Evolutionary conservation across 192 early-diverging fungal genomes (phyloP).

Genomic region (Backusella tuberculispora): DNA sequence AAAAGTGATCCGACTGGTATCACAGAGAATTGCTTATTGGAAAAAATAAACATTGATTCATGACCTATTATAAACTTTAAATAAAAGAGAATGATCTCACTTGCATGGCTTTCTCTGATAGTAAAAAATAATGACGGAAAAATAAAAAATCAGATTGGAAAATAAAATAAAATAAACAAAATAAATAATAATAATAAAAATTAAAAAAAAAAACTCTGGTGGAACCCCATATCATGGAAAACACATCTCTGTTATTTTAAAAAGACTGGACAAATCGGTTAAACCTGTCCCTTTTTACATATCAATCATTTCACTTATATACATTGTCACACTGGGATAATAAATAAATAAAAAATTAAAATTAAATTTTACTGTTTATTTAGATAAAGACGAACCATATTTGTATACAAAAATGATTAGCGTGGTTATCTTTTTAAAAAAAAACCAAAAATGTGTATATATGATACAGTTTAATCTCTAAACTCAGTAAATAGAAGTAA

Average conservation of each 20-base stretch:
- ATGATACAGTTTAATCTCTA: too few relatives aligned
- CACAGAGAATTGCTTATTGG: background rate
- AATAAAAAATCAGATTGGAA: too few relatives aligned
- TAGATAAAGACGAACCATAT: background rate
- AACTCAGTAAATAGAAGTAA: background rate
- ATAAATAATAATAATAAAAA: background rate
- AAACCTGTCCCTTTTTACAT: background rate
- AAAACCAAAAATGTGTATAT: background rate
- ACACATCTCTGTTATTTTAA: background rate
- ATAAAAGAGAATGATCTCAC: background rate
- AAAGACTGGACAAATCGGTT: background rate
- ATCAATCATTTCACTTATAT: background rate
- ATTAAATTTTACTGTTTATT: background rate
- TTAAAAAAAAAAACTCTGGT: background rate
- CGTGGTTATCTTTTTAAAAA: background rate
- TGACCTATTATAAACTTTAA: background rate
- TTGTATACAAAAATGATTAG: background rate
- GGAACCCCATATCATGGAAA: background rate
- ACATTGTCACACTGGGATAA: background rate
- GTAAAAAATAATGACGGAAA: too few relatives aligned
- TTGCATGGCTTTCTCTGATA: too few relatives aligned
- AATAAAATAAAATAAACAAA: too few relatives aligned
- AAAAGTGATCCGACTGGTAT: background rate
- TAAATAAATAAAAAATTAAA: background rate
- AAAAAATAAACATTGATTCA: background rate